Base-by-base conservation (phyloP, 192 early-diverging fungal genomes). In the Coemansia sp. region DNA sequence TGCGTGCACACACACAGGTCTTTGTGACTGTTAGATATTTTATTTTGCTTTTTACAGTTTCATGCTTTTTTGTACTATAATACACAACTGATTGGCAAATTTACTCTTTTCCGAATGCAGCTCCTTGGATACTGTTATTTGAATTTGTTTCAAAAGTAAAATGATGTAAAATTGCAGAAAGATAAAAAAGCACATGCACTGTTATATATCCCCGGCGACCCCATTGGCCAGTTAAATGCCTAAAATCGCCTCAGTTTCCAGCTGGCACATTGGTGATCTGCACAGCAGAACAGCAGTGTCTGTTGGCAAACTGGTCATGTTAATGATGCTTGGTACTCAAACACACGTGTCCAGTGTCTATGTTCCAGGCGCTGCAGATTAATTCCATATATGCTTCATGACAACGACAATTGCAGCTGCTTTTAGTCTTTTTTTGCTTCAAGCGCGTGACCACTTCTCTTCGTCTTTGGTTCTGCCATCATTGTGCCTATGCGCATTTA, bases 21-120 rank as follows among this genome's bases (percentile, higher is more conserved):
- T 40, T 15, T 34, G 61, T 64, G 63, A 56, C 63, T 55, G 63
- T 30, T 55, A 64, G 21, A 55, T 34, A 20, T 6, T 63, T 9
- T 45, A 33, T 21, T 63, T 37, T 45, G 43, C 20, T 35, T 4
- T 35, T 35, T 20, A 21, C 26, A 53, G 23, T 6, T 12, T 37
- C n/a, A n/a, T n/a, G 10, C 20, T 42, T 55, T 64, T 30, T 10
- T 55, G 63, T 64, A 39, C 23, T 64, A 23, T 55, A 56, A 55
- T 63, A 31, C 12, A 51, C 15, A 34, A 35, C 6, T 51, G 43
- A 46, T 46, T 20, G n/a, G n/a, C 43, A 46, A 15, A 46, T 35
- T 20, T 20, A 20, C 0, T 46, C n/a, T 7, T 35, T 35, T n/a
- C n/a, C n/a, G n/a, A n/a, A n/a, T 37, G 35, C 12, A 6, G 18